Evolutionary conservation across 1,284 basidiomycete genomes (phyloP).

Genomic region (Meira nashicola): DNA sequence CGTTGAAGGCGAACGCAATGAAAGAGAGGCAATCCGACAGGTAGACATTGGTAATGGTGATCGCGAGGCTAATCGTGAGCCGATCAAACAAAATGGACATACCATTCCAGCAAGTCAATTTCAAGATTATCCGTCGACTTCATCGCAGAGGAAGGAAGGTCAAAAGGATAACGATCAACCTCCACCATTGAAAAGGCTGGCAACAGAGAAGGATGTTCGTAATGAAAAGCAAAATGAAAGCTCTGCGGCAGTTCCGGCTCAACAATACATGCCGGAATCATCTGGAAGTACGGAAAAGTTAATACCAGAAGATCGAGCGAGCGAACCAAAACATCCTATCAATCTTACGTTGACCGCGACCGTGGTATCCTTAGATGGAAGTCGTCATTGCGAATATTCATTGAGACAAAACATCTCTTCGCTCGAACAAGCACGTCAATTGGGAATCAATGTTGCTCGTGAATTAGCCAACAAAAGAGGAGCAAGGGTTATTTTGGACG

Average conservation of each 20-base stretch:
- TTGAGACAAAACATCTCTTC: slow-evolving; percentile 25
- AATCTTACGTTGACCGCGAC: slow-evolving; percentile 41
- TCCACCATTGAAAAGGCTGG: slow-evolving; percentile 1
- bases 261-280: slow-evolving; percentile 23
- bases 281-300: neutral
- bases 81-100: slow-evolving; percentile 27
- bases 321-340: slow-evolving; percentile 21
- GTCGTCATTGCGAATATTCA: slow-evolving; percentile 28
- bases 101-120: slow-evolving; percentile 31
- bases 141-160: neutral
- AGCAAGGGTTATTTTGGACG: slow-evolving; percentile 43
- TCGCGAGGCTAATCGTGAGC: slow-evolving; percentile 16
- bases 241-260: slow-evolving; percentile 25
- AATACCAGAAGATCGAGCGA: slow-evolving; percentile 14
- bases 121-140: too few species aligned
- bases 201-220: slow-evolving; percentile 3
- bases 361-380: slow-evolving; percentile 51
- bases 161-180: neutral
- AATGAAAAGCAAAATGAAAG: neutral
- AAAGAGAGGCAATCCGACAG: slow-evolving; percentile 21
- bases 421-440: slow-evolving; percentile 32
- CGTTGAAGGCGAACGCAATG: slow-evolving; percentile 39
- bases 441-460: slow-evolving; percentile 40
- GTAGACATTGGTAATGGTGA: slow-evolving; percentile 26
- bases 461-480: slow-evolving; percentile 38